Percentiles rank a stretch among this genome's conserved stretches.
Evolutionary conservation across 257 asterid species (phyloP).

Genomic region (Forsythia suspensa): DNA sequence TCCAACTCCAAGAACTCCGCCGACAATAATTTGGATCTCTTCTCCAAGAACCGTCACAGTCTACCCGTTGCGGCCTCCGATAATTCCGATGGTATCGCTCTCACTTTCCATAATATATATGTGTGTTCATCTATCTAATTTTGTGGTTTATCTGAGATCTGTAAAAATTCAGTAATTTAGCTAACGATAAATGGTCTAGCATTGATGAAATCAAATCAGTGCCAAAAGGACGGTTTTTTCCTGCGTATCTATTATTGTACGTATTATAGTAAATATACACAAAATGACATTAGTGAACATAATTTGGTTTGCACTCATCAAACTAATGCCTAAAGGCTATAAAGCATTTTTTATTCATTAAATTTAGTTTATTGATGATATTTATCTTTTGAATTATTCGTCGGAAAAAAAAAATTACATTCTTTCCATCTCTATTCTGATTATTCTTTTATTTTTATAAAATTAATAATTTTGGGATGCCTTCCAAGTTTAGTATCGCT

Average conservation of each 20-base stretch:
- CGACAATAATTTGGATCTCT: conserved; percentile 78
- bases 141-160: not conserved
- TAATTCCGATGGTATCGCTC: conserved; percentile 38
- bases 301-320: conserved; percentile 6
- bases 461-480: not conserved
- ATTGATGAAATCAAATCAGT: conserved; percentile 3
- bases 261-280: not conserved
- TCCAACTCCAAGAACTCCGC: conserved; percentile 35
- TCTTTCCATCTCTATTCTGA: not conserved
- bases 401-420: not conserved
- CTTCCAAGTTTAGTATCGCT: conserved; percentile 34
- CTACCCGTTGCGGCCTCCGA: conserved; percentile 55
- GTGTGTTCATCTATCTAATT: not conserved
- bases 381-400: not conserved
- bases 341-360: not conserved
- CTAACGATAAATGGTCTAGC: not conserved
- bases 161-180: not conserved
- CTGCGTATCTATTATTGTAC: not conserved
- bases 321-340: conserved; percentile 14
- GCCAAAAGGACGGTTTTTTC: conserved; percentile 1
- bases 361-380: not conserved
- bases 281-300: not conserved
- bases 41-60: conserved; percentile 79
- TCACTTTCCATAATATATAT: not conserved
- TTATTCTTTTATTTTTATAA: not conserved